Evolutionary conservation across 2,329 filamentous ascomycete genomes (phyloP).

Genomic region (Simplicillium sp.): DNA sequence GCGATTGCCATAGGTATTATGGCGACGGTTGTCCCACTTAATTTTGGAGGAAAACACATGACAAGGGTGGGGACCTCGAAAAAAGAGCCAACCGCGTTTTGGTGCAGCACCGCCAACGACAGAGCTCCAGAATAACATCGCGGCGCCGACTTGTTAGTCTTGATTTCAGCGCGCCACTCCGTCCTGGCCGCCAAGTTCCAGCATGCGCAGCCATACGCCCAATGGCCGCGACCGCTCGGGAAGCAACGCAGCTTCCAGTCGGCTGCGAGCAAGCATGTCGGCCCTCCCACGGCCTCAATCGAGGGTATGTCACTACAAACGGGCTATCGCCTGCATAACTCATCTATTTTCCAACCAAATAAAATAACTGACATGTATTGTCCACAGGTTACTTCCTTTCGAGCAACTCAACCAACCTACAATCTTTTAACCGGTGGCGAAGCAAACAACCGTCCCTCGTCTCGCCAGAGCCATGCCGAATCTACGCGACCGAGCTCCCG

Average conservation of each 20-base stretch:
- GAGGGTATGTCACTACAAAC: slow-evolving; percentile 2
- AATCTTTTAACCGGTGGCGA: slow-evolving; percentile 50
- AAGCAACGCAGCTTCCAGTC: slow-evolving; percentile 19
- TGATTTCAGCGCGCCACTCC: too few relatives aligned
- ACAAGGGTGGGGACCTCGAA: too few relatives aligned
- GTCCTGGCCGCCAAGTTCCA: slow-evolving; percentile 2
- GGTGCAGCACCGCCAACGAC: background rate
- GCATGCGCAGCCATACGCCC: slow-evolving; percentile 23
- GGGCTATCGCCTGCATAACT: too few relatives aligned
- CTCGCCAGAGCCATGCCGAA: slow-evolving; percentile 31
- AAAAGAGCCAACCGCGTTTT: background rate
- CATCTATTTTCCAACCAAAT: slow-evolving; percentile 1
- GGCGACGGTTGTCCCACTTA: too few relatives aligned
- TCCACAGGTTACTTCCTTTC: slow-evolving; percentile 33
- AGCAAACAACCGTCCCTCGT: slow-evolving; percentile 24
- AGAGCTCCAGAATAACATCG: slow-evolving; percentile 7
- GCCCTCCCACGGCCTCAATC: slow-evolving; percentile 24
- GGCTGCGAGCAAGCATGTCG: slow-evolving; percentile 25
- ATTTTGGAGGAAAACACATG: too few relatives aligned
- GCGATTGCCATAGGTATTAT: too few relatives aligned
- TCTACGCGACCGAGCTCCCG: slow-evolving; percentile 38
- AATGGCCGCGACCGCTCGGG: slow-evolving; percentile 19
- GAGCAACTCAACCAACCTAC: slow-evolving; percentile 45
- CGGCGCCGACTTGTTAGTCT: background rate
- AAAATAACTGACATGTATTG: background rate